Conservation (phyloP, 2,329 filamentous ascomycete genomes). For the Diaporthe velutina region DNA sequence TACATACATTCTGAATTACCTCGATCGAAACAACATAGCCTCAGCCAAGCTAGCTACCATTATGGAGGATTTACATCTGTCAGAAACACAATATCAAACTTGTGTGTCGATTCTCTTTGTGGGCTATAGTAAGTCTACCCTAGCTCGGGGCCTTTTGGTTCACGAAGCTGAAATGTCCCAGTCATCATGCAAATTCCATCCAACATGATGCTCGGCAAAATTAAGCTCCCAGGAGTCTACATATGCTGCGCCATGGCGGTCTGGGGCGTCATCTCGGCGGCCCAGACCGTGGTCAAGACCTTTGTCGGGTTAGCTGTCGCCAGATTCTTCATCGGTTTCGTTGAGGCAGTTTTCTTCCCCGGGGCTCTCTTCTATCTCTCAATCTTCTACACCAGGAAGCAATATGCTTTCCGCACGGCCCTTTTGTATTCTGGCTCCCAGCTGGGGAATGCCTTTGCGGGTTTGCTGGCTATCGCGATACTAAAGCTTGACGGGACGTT, state of each 20-base stretch:
- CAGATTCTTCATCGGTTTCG: slow-evolving; percentile 64
- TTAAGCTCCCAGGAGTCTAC: slow-evolving; percentile 61
- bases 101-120: slow-evolving; percentile 11
- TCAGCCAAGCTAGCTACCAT: neutral
- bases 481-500: slow-evolving; percentile 45
- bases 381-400: slow-evolving; percentile 55
- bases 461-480: slow-evolving; percentile 51
- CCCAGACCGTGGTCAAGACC: slow-evolving; percentile 61
- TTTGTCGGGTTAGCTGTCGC: slow-evolving; percentile 60
- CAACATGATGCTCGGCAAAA: slow-evolving; percentile 51
- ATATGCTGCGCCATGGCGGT: slow-evolving; percentile 62
- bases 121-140: slow-evolving; percentile 12
- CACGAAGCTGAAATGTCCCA: no score
- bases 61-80: neutral
- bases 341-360: slow-evolving; percentile 69
- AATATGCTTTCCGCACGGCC: slow-evolving; percentile 51
- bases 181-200: slow-evolving; percentile 51
- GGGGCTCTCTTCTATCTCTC: slow-evolving; percentile 56
- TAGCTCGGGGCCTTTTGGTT: no score
- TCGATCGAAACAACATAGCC: slow-evolving; percentile 9
- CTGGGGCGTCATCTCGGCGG: slow-evolving; percentile 63
- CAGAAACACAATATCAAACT: neutral
- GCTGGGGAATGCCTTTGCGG: slow-evolving; percentile 52
- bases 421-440: slow-evolving; percentile 50
- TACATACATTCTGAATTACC: slow-evolving; percentile 8